Percentiles rank a stretch among this genome's conserved stretches.
phyloP scores from a whole-genome alignment of 2,329 filamentous ascomycete species.

The Fusarium newnesense region DNA sequence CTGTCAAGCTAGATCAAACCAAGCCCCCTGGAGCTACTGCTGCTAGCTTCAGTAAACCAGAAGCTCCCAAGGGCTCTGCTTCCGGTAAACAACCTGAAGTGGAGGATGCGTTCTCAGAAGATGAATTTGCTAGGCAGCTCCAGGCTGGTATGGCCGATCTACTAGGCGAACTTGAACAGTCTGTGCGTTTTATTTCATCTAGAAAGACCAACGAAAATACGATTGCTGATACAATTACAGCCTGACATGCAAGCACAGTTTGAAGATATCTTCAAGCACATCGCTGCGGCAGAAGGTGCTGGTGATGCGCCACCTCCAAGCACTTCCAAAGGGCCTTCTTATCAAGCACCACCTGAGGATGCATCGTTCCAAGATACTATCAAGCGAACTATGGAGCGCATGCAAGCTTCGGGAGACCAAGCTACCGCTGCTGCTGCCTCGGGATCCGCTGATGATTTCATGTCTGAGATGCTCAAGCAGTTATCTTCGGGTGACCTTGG shows the following conservation, averaged over 20 bases:
- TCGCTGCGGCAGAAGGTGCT: constrained; percentile 63
- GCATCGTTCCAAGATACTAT: constrained; percentile 92
- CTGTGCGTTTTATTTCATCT: constrained; percentile 54
- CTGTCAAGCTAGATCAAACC: constrained; percentile 61
- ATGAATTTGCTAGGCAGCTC: constrained; percentile 86
- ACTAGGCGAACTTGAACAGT: constrained; percentile 75
- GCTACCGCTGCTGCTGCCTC: constrained; percentile 82
- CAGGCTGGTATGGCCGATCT: constrained; percentile 90
- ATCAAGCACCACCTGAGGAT: constrained; percentile 58
- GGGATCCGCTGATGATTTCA: constrained; percentile 77
- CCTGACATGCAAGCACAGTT: constrained; percentile 83
- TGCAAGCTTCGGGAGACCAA: constrained; percentile 88
- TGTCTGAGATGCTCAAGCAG: constrained; percentile 92
- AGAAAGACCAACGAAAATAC: not conserved
- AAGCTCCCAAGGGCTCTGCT: constrained; percentile 50
- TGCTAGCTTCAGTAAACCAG: constrained; percentile 44
- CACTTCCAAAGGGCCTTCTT: constrained; percentile 43
- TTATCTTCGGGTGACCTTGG: constrained; percentile 71
- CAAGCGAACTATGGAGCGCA: constrained; percentile 91
- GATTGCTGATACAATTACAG: constrained; percentile 46
- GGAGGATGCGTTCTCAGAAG: constrained; percentile 67
- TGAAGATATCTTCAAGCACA: constrained; percentile 79
- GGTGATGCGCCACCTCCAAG: constrained; percentile 36
- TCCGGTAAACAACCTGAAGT: constrained; percentile 34
- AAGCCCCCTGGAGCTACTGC: constrained; percentile 42